Conservation (phyloP, 192 early-diverging fungal genomes). For the Linnemannia schmuckeri region DNA sequence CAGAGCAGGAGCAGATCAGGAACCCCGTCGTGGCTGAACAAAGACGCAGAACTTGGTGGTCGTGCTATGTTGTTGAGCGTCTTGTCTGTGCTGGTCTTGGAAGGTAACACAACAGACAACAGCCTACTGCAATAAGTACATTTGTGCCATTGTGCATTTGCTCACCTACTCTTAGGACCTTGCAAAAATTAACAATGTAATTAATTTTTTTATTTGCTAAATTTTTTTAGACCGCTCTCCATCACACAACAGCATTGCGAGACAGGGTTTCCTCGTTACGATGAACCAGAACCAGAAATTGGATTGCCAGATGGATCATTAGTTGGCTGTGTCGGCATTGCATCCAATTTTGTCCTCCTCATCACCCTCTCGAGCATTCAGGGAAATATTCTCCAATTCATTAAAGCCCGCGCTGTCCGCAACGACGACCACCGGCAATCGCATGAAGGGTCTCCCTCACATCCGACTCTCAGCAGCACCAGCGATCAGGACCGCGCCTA, state of each 20-base stretch:
- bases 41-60: conserved; percentile 82
- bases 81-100: conserved; percentile 76
- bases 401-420: conserved; percentile 14
- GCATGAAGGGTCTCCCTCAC: not conserved
- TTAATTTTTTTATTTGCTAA: conserved; percentile 30
- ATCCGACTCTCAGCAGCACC: not conserved
- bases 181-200: not conserved
- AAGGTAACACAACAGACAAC: conserved; percentile 50
- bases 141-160: not conserved
- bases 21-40: conserved; percentile 65
- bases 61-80: conserved; percentile 81
- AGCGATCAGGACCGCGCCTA: not conserved
- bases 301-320: not conserved
- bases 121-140: not conserved
- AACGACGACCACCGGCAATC: not conserved
- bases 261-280: conserved; percentile 60
- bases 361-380: conserved; percentile 51
- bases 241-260: conserved; percentile 68
- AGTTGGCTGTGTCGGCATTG: not conserved
- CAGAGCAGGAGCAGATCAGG: conserved; percentile 61
- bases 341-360: conserved; percentile 36
- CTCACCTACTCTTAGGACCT: not conserved
- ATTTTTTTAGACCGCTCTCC: conserved; percentile 60
- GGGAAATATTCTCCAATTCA: conserved; percentile 45
- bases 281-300: conserved; percentile 25